These are phyloP conservation scores for Chaetomium tenue DNA, from an alignment of 495 filamentous ascomycete genomes.

Conservation along the genomic window DNA sequence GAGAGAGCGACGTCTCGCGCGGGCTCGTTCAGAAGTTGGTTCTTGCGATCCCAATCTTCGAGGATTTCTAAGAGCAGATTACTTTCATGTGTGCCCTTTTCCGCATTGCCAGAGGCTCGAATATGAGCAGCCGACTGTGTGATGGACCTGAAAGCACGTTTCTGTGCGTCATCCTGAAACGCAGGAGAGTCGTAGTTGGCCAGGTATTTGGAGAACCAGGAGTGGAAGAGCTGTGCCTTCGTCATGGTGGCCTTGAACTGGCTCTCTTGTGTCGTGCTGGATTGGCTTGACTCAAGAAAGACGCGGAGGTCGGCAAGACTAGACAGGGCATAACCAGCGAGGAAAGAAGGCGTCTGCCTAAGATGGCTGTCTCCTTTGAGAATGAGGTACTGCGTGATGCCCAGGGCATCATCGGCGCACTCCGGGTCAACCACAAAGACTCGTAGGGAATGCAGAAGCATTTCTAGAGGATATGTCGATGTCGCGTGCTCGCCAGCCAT, in stretches of 20 bases:
- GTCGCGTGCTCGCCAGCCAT: constrained; percentile 69
- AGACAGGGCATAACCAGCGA: constrained; percentile 73
- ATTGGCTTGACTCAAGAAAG: constrained; percentile 66
- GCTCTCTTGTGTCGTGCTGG: constrained; percentile 70
- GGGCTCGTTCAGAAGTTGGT: constrained; percentile 63
- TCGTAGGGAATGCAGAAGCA: constrained; percentile 77
- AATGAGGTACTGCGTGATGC: constrained; percentile 82
- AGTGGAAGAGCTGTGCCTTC: constrained; percentile 64
- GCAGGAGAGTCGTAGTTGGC: constrained; percentile 52
- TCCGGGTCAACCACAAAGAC: constrained; percentile 76
- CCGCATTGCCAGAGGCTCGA: constrained; percentile 56
- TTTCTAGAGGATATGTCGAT: constrained; percentile 82
- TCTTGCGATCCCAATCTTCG: constrained; percentile 60
- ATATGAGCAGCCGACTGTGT: constrained; percentile 61
- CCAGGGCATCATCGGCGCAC: constrained; percentile 90
- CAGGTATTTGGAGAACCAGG: constrained; percentile 68
- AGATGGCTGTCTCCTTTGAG: constrained; percentile 66
- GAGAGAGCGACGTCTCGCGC: constrained; percentile 67
- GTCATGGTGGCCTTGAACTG: constrained; percentile 68
- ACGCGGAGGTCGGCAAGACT: constrained; percentile 69
- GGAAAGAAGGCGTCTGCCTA: constrained; percentile 62
- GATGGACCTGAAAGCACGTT: constrained; percentile 61
- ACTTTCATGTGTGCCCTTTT: constrained; percentile 63
- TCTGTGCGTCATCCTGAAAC: constrained; percentile 47
- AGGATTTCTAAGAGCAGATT: constrained; percentile 71